Conservation (phyloP, 1,284 basidiomycete species). For the Marasmius fiardii region DNA sequence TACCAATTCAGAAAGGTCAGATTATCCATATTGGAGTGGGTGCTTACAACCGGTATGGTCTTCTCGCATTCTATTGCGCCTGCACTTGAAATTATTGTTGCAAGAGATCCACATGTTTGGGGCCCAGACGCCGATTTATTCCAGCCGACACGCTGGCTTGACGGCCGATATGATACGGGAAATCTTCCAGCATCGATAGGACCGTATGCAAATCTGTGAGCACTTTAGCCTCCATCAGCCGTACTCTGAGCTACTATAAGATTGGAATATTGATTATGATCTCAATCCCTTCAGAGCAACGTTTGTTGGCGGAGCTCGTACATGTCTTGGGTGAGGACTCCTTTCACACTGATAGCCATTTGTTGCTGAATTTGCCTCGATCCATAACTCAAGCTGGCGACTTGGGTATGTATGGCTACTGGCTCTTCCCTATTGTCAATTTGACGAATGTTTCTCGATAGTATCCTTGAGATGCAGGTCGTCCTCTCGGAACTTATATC, state of each 20-base stretch:
- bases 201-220: constrained; percentile 9
- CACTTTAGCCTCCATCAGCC: background rate
- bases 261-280: background rate
- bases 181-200: background rate
- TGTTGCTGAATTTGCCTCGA: background rate
- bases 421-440: background rate
- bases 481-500: background rate
- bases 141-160: no score
- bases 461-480: background rate
- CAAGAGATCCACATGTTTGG: constrained; percentile 7
- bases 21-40: constrained; percentile 1
- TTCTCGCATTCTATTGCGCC: no score
- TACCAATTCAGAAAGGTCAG: constrained; percentile 8
- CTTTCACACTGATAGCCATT: background rate
- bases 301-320: constrained; percentile 8
- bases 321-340: constrained; percentile 1
- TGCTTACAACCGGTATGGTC: constrained; percentile 8
- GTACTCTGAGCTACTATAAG: no score
- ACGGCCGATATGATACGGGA: no score
- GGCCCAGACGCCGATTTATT: background rate
- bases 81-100: no score
- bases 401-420: constrained; percentile 7
- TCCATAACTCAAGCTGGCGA: constrained; percentile 6
- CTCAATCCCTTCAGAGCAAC: background rate
- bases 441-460: background rate